Evolutionary conservation across 2,329 filamentous ascomycete genomes (phyloP), one percentile per base, ranked within the genome.

Genomic region (Rachicladosporium sp.): DNA sequence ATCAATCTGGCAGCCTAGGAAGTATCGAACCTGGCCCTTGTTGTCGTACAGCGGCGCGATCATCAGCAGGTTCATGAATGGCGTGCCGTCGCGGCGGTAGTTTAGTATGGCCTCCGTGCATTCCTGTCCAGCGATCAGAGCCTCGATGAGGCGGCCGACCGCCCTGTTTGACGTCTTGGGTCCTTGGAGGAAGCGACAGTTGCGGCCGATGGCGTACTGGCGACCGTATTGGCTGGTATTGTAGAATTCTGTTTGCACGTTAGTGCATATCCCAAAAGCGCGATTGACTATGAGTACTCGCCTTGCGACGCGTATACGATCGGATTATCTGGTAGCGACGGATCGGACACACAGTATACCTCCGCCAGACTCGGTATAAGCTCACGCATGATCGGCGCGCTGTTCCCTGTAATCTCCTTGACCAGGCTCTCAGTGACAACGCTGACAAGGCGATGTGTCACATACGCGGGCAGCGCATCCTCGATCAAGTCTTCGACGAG

Each of bases 171-270:
- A 56, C 4, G 63, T 59, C 35, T 60, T 57, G 1, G 62, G 56
- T 4, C 64, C 64, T 50, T 67, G 64, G 1, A 67, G 49, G 42
- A 67, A 67, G 15, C 64, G 59, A 44, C 64, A 67, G 38, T 67
- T 68, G 10, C 58, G 53, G 7, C 64, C 64, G 31, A 68, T 61
- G 8, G 61, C 57, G 43, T 65, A 61, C 31, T 66, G 63, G 23
- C 51, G 54, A 12, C 58, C 57, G 43, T 67, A 68, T 32, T 64
- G 60, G 2, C 63, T 61, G 13, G 57, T 61, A 32, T 58, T 56
- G 50, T 65, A 66, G 50, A 68, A 68, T 39, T 64, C 64, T 59
- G 37, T 30, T 5, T 19, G 15, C 15, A 19, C 15, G 15, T 19
- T 19, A 19, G 15, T 19, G 15, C 15, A 19, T 19, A 19, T 19